Evolutionary conservation across 345 rosid genomes (phyloP).

Genomic region (Xanthoceras sorbifolium): DNA sequence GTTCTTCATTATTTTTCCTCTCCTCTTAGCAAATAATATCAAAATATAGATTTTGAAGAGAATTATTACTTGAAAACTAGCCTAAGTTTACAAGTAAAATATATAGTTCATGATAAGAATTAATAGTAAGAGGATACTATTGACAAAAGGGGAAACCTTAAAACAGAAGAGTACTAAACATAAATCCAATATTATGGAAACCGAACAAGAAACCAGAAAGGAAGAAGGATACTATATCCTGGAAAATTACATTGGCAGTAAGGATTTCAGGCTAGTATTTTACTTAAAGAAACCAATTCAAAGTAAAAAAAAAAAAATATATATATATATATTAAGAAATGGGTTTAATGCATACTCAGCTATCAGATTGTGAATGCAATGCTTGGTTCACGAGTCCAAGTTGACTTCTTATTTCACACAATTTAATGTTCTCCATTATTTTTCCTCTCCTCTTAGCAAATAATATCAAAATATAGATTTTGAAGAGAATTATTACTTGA

Average conservation of each 20-base stretch:
- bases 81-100: neutral
- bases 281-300: too few relatives aligned
- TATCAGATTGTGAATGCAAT: too few relatives aligned
- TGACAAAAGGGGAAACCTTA: neutral
- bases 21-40: neutral
- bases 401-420: too few relatives aligned
- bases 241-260: slow-evolving; percentile 37
- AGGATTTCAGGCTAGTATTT: too few relatives aligned
- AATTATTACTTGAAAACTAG: neutral
- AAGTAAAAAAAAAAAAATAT: too few relatives aligned
- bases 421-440: too few relatives aligned
- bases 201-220: slow-evolving; percentile 7
- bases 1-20: neutral
- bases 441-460: too few relatives aligned
- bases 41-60: neutral
- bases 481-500: too few relatives aligned
- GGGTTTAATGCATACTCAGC: too few relatives aligned
- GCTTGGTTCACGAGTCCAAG: too few relatives aligned
- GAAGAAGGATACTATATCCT: slow-evolving; percentile 7
- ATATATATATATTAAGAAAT: too few relatives aligned
- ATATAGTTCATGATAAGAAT: neutral
- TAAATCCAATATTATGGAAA: neutral
- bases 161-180: neutral
- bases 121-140: neutral
- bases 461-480: too few relatives aligned